These are phyloP conservation scores for Leucaena leucocephala DNA, from an alignment of 306 rosid genomes.

Conservation along the genomic window DNA sequence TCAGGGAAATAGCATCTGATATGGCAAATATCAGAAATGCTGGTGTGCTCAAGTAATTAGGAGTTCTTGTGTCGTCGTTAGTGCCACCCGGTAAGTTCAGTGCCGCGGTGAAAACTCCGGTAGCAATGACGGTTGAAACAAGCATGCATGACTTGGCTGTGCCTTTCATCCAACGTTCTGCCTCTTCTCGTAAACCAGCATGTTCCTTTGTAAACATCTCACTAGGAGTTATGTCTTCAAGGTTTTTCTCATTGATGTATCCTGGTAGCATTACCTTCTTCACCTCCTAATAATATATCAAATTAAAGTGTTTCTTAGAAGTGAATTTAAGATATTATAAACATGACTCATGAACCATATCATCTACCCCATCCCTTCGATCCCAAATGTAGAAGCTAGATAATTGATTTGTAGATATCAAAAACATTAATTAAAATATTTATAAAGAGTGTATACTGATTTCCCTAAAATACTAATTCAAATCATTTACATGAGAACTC, in stretches of 20 bases:
- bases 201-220: slow-evolving; percentile 45
- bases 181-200: slow-evolving; percentile 5
- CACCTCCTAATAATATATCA: slow-evolving; percentile 44
- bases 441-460: too few species aligned
- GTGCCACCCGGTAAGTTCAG: neutral
- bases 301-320: neutral
- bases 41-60: neutral
- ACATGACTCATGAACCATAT: neutral
- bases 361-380: neutral
- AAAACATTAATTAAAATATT: too few species aligned
- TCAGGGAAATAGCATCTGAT: neutral
- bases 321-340: neutral
- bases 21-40: neutral
- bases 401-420: too few species aligned
- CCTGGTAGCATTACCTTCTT: slow-evolving; percentile 45
- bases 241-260: neutral
- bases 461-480: too few species aligned
- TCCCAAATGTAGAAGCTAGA: too few species aligned
- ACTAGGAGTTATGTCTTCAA: neutral
- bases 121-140: neutral
- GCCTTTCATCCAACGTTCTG: slow-evolving; percentile 28
- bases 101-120: neutral
- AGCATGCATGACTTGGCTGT: neutral
- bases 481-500: too few species aligned
- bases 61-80: neutral